phyloP scores from a whole-genome alignment of 495 filamentous ascomycete species.

The Lasiosphaeris hirsuta region DNA sequence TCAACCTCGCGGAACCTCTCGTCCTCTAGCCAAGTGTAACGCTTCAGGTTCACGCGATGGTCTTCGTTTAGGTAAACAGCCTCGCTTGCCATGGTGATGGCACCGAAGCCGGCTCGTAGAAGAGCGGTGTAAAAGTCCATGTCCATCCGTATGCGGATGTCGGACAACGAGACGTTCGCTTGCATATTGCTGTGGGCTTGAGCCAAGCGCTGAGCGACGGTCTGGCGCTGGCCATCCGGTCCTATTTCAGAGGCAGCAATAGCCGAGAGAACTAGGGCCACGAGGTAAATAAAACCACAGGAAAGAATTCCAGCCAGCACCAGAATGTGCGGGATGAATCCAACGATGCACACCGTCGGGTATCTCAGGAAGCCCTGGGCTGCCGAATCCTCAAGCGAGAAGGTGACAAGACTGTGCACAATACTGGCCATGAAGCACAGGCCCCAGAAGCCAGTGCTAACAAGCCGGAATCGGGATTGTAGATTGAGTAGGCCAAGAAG shows the following conservation, averaged over 20 bases:
- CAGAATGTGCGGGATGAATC: constrained; percentile 88
- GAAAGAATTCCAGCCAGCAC: constrained; percentile 72
- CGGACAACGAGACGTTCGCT: constrained; percentile 78
- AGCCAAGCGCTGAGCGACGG: constrained; percentile 47
- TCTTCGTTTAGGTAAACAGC: constrained; percentile 95
- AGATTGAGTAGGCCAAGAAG: constrained; percentile 73
- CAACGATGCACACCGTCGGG: constrained; percentile 91
- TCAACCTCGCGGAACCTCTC: constrained; percentile 68
- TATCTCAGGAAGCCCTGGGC: constrained; percentile 62
- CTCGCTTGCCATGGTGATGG: constrained; percentile 88
- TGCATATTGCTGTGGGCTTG: constrained; percentile 85
- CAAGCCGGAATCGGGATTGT: constrained; percentile 70
- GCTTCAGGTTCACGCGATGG: constrained; percentile 63
- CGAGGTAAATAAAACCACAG: constrained; percentile 69
- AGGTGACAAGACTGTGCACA: constrained; percentile 62
- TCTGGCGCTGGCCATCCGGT: constrained; percentile 29
- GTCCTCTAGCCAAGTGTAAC: constrained; percentile 90
- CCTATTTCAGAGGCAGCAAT: constrained; percentile 51
- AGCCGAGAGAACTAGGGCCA: constrained; percentile 74
- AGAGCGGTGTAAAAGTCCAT: constrained; percentile 96
- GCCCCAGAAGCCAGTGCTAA: constrained; percentile 87
- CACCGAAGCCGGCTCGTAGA: constrained; percentile 77
- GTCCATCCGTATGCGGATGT: constrained; percentile 70
- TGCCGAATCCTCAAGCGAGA: constrained; percentile 50
- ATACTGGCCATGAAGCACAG: constrained; percentile 82